phyloP scores from a whole-genome alignment of 1,284 basidiomycete genomes.

The Fistulinella cinereoalba region DNA sequence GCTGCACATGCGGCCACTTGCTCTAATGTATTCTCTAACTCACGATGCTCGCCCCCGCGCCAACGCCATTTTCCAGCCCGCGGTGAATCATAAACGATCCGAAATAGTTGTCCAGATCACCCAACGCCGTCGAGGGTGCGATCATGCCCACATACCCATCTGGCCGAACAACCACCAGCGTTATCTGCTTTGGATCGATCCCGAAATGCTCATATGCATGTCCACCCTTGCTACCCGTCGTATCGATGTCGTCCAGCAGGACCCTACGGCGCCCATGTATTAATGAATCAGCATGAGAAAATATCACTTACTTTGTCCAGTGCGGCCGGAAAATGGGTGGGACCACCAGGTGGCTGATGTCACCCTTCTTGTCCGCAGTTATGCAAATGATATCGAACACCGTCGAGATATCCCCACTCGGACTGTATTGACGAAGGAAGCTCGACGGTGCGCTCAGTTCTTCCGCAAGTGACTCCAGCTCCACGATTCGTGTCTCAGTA shows the following conservation, averaged over 20 bases:
- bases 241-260: not conserved
- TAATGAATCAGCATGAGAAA: not conserved
- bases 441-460: not conserved
- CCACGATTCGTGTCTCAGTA: not conserved
- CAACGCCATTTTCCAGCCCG: not conserved
- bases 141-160: conserved; percentile 12
- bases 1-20: too few relatives aligned
- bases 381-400: not conserved
- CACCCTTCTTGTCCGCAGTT: not conserved
- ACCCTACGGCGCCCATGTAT: not conserved
- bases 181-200: not conserved
- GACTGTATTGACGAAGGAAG: not conserved
- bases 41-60: not conserved
- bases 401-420: not conserved
- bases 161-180: conserved; percentile 8
- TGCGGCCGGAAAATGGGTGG: not conserved
- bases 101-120: not conserved
- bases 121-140: conserved; percentile 4
- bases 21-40: too few relatives aligned
- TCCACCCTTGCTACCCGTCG: not conserved
- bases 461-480: not conserved
- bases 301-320: not conserved
- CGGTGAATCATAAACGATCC: not conserved
- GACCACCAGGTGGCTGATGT: not conserved
- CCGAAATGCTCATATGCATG: not conserved